phyloP scores from a whole-genome alignment of 2,329 filamentous ascomycete genomes.

The Neonectria sp. region DNA sequence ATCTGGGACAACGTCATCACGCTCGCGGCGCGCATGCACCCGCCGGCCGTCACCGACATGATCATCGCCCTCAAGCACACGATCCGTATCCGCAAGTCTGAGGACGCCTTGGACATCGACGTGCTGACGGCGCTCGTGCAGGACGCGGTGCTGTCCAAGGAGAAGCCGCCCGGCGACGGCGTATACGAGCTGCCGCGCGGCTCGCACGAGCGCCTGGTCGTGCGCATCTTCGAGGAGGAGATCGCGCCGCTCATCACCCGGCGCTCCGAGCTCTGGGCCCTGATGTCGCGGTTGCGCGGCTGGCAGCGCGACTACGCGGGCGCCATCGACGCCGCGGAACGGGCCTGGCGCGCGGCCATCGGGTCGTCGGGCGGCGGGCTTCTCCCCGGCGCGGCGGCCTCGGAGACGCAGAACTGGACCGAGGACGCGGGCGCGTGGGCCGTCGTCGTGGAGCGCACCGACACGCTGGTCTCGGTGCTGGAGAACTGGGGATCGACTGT shows the following conservation, averaged over 20 bases:
- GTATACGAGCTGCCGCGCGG: conserved; percentile 65
- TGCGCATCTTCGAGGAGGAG: conserved; percentile 80
- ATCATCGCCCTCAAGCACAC: conserved; percentile 82
- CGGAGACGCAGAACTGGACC: conserved; percentile 55
- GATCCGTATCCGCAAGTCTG: conserved; percentile 82
- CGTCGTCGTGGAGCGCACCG: conserved; percentile 82
- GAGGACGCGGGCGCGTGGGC: conserved; percentile 77
- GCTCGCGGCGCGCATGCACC: conserved; percentile 82
- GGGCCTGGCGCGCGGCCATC: conserved; percentile 85
- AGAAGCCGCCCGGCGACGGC: conserved; percentile 48
- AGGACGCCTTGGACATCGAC: conserved; percentile 82
- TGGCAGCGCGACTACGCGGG: conserved; percentile 80
- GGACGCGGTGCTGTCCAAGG: conserved; percentile 72
- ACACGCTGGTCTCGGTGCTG: conserved; percentile 86
- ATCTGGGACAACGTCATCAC: conserved; percentile 99
- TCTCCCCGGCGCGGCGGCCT: conserved; percentile 60
- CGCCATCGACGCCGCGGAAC: conserved; percentile 88
- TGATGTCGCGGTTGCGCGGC: conserved; percentile 79
- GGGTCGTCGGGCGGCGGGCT: conserved; percentile 64
- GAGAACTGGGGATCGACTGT: conserved; percentile 81
- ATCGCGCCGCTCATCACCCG: conserved; percentile 89
- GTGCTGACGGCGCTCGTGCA: conserved; percentile 81
- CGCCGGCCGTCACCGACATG: conserved; percentile 82
- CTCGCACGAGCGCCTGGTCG: conserved; percentile 73
- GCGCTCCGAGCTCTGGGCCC: conserved; percentile 81